Percentiles rank a stretch among this genome's conserved stretches.
Conservation (phyloP, 495 filamentous ascomycete species). For the Rostrohypoxylon terebratum region DNA sequence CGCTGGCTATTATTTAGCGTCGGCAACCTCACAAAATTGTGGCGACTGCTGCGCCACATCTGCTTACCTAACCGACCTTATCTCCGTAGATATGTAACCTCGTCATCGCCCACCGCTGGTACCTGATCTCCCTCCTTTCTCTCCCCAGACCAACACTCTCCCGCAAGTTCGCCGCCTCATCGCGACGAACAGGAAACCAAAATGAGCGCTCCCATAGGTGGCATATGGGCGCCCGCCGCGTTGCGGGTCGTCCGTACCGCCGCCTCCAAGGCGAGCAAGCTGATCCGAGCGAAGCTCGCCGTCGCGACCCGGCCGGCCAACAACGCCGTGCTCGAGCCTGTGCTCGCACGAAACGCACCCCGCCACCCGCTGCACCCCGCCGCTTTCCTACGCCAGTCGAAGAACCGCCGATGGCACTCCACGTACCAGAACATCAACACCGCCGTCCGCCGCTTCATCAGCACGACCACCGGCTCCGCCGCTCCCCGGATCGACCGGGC, state of each 20-base stretch:
- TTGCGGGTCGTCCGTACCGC: conserved; percentile 76
- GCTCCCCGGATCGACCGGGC: conserved; percentile 68
- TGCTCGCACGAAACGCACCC: conserved; percentile 61
- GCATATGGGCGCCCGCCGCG: conserved; percentile 76
- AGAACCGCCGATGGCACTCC: conserved; percentile 77
- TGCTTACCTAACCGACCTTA: conserved; percentile 39
- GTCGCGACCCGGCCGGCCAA: conserved; percentile 63
- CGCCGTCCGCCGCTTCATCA: conserved; percentile 70
- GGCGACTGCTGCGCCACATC: conserved; percentile 35
- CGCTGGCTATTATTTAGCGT: conserved; percentile 6
- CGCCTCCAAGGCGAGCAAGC: conserved; percentile 70
- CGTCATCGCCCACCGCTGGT: conserved; percentile 18
- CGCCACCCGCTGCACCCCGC: conserved; percentile 78
- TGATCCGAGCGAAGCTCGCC: conserved; percentile 71
- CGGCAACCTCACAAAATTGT: background rate
- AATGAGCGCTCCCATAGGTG: conserved; percentile 75
- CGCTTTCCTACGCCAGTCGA: conserved; percentile 77
- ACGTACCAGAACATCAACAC: conserved; percentile 67
- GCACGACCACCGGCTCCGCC: conserved; percentile 59
- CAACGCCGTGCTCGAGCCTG: conserved; percentile 60
- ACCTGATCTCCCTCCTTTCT: conserved; percentile 17
- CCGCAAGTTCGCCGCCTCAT: conserved; percentile 46
- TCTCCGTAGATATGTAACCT: conserved; percentile 35
- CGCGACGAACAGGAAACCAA: conserved; percentile 33
- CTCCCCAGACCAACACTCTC: conserved; percentile 37